A percentile compares a stretch with the other conserved stretches of the same genome.
These are phyloP conservation scores for Cytospora piceicola DNA, from an alignment of 2,329 filamentous ascomycete genomes.

Conservation along the genomic window DNA sequence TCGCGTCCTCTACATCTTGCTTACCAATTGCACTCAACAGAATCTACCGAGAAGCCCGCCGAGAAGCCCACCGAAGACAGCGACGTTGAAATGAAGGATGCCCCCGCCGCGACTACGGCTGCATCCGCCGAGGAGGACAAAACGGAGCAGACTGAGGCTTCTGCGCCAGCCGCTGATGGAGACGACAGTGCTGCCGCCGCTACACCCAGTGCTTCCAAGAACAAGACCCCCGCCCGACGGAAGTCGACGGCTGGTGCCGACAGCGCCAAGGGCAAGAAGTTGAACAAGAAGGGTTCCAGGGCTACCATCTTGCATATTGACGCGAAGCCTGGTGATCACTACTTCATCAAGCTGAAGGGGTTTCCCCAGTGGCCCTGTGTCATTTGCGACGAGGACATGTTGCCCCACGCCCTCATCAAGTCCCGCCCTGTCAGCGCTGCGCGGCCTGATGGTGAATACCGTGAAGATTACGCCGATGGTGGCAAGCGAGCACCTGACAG, in stretches of 20 bases:
- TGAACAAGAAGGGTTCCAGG: conserved; percentile 84
- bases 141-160: conserved; percentile 34
- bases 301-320: conserved; percentile 72
- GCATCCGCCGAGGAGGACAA: conserved; percentile 39
- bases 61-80: conserved; percentile 40
- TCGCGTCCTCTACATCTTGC: conserved; percentile 28
- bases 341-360: conserved; percentile 90
- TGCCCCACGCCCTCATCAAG: conserved; percentile 76
- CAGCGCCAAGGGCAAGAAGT: conserved; percentile 74
- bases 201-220: conserved; percentile 43
- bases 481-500: conserved; percentile 85
- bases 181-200: conserved; percentile 41
- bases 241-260: conserved; percentile 71
- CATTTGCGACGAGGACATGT: conserved; percentile 92
- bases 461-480: conserved; percentile 83
- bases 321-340: conserved; percentile 89
- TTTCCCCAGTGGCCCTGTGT: conserved; percentile 94
- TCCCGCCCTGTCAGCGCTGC: conserved; percentile 83
- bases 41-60: conserved; percentile 39
- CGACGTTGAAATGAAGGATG: conserved; percentile 72
- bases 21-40: conserved; percentile 25
- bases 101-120: conserved; percentile 57
- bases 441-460: conserved; percentile 81
- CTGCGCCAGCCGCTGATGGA: conserved; percentile 37
- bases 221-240: conserved; percentile 62